Evolutionary conservation across 495 filamentous ascomycete genomes (phyloP), one percentile per base, ranked within the genome.

Genomic region (Cercophora scortea): DNA sequence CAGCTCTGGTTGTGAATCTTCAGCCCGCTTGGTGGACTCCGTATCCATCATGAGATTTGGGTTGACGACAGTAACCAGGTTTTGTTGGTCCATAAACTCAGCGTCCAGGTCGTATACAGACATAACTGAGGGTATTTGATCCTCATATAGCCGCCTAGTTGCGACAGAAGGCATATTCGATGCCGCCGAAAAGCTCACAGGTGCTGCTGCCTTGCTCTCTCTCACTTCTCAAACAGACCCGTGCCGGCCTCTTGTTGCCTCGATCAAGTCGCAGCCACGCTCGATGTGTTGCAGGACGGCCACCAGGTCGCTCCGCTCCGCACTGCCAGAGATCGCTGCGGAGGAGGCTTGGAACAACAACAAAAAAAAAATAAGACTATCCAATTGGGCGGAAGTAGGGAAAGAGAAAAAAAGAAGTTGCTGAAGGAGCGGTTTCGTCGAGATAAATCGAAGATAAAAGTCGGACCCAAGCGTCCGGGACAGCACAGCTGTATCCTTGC

Each of bases 111-210:
- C 82, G 69, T 79, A 86, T 35, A 86, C 83, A 41, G 83, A 85
- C 83, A 86, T 86, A 52, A 86, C 83, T 42, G 84, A 84, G 47
- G 84, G 82, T 66, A 86, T 80, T 57, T 84, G 82, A 67, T 85
- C 82, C 75, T 81, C 75, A 56, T 78, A 80, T 56, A 77, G 55
- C 57, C 73, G 70, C 54, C 76, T 69, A 41, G 70, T 70, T 19
- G 75, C 69, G 45, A 76, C 73, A 47, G 76, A 78, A 64, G 75
- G 77, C 77, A 81, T 81, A 40, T 70, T 79, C 64, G 45, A 54
- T 42, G 50, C 53, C 55, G 52, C 12, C 51, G 41, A 8, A 13
- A 51, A 44, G 10, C 17, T 42, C 38, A 11, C 42, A 19, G 44
- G 33, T 25, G 35, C 4, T 36, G 47, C n/a, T n/a, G n/a, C n/a